Evolutionary conservation across 2,329 filamentous ascomycete species (phyloP), one percentile per base, ranked within the genome.

Genomic region (Bipolaris bicolor): DNA sequence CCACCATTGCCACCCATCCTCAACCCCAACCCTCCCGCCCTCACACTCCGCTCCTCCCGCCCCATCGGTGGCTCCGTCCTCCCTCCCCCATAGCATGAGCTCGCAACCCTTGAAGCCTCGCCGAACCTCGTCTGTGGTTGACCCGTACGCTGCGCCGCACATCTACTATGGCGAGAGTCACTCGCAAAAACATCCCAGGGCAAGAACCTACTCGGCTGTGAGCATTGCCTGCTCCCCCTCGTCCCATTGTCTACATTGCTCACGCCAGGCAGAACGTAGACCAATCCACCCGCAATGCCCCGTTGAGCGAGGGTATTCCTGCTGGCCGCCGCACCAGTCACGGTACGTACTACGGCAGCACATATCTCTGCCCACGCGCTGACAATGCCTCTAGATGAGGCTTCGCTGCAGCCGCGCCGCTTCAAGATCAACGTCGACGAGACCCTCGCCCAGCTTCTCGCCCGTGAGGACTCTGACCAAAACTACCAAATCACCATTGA

Each of bases 401-500:
- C 82, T 46, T 85, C 87, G 33, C 80, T 86, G 48, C 82, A 86
- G 47, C 86, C 90, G 55, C 90, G 91, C 60, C 89, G 89, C 66
- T 97, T 96, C 77, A 84, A 96, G 36, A 88, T 98, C 74, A 86
- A 95, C 67, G 93, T 98, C 69, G 90, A 96, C 47, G 82, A 86
- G 20, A 97, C 93, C 0, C 83, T 97, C 55, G 84, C 92, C 71
- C 88, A 86, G 57, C 83, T 99, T 43, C 83, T 92, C 60, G 86
- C 87, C 36, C 90, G 94, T 65, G 95, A 99, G 77, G 95, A 99
- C 72, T 96, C 93, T 29, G 93, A 99, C 77, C 83, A 86, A 55
- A 97, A 99, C 77, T 91, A 92, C 83, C 93, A 98, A 77, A 99
- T 99, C 76, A 99, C 95, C 29, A 96, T 98, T 68, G 95, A 98